Evolutionary conservation across 148 eudicot genomes (phyloP), one percentile per base, ranked within the genome.

Genomic region (Rhododendron simsii): DNA sequence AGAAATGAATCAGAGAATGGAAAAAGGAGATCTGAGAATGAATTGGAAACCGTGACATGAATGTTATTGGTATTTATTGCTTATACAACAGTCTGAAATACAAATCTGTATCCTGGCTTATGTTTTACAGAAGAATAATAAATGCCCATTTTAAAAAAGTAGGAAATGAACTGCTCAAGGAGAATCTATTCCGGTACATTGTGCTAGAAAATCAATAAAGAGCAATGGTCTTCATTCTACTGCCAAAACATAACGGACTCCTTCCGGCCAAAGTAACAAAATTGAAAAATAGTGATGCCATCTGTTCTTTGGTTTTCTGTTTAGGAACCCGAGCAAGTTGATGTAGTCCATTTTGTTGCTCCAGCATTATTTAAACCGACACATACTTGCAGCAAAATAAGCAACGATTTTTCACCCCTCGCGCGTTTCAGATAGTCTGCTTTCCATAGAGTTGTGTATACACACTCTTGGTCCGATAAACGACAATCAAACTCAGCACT

Each of bases 381-480:
- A 50, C 11, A 48, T 20, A 30, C 18, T 48, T 48, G 37, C 45
- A 69, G 28, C 61, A 47, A 15, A 55, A 59, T 33, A 59, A 50
- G 47, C 7, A 50, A 73, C 48, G 18, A 37, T n/a, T 73, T 41
- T 20, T 50, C 23, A 11, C 44, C 59, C 86, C 86, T 30, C 23
- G 23, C 2, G 6, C 74, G 16, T 20, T 23, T 86, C 84, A 86
- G 33, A 3, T 28, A 10, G 3, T 59, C 39, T 84, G 53, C 33
- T 87, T 90, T 61, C 67, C 89, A 75, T 92, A 90, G 75, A 90
- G 91, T 81, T 91, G 88, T 23, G 90, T 81, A 78, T 93, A 93
- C 47, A 93, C 92, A 30, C 85, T 88, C 89, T 81, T 92, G 16
- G 94, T 93, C 35, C 93, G 89, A 80, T 86, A 78, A 39, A 91